A percentile compares a stretch with the other conserved stretches of the same genome.
These are phyloP conservation scores for Aplosporella prunicola DNA, from an alignment of 2,329 filamentous ascomycete species.

Conservation along the genomic window DNA sequence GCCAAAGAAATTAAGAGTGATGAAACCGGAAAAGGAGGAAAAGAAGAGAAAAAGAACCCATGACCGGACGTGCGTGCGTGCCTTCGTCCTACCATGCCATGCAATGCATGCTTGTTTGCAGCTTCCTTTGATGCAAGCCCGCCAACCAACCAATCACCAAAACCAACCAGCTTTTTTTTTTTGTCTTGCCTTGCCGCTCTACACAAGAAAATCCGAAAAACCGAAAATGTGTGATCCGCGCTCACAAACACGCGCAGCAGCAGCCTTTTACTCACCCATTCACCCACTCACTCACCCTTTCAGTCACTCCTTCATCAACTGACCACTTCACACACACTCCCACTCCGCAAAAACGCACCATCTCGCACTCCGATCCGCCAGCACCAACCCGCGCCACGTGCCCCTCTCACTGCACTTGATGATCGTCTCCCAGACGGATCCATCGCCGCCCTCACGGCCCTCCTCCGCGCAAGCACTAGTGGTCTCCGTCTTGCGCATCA, in stretches of 20 bases:
- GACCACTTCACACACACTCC: constrained; percentile 55
- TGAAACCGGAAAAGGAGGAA: too few relatives aligned
- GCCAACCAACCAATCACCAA: too few relatives aligned
- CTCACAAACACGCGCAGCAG: background rate
- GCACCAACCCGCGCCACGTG: constrained; percentile 69
- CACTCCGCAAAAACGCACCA: constrained; percentile 94
- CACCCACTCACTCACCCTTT: too few relatives aligned
- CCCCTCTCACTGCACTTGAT: constrained; percentile 82
- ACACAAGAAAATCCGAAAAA: too few relatives aligned
- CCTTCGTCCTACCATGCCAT: too few relatives aligned
- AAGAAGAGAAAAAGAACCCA: too few relatives aligned
- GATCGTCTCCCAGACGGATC: constrained; percentile 77
- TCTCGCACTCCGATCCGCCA: constrained; percentile 72
- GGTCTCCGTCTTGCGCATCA: constrained; percentile 68
- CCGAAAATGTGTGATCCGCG: background rate
- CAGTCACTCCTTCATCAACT: background rate
- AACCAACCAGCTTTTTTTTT: too few relatives aligned
- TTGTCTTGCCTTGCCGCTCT: too few relatives aligned
- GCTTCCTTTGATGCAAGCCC: too few relatives aligned
- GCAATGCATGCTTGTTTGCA: too few relatives aligned
- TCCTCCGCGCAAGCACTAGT: constrained; percentile 13
- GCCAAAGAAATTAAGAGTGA: too few relatives aligned
- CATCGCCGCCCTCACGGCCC: constrained; percentile 54
- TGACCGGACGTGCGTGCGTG: too few relatives aligned
- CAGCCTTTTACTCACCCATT: background rate